Conservation (phyloP, 257 asterid species). For the Capsicum pubescens region DNA sequence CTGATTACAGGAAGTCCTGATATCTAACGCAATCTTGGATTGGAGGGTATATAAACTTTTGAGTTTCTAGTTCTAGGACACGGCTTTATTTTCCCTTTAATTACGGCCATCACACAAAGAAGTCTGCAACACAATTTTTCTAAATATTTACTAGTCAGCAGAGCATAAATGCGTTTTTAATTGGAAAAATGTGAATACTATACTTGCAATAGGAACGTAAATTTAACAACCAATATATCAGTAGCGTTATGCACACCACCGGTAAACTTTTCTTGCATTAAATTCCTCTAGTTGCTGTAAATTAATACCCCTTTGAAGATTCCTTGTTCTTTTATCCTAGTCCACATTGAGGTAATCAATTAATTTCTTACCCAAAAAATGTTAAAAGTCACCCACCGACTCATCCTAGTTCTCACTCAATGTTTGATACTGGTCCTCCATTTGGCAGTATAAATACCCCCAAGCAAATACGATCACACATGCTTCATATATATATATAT, state of each 20-base stretch:
- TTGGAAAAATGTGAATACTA: not conserved
- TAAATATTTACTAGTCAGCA: not conserved
- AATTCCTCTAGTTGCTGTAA: not conserved
- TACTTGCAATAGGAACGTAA: not conserved
- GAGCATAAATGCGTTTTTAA: not conserved
- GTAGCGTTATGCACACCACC: not conserved
- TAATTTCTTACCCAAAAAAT: not conserved
- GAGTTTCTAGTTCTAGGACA: not conserved
- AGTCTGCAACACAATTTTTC: not conserved
- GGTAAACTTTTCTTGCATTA: not conserved
- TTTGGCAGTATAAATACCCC: not conserved
- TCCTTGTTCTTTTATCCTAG: not conserved
- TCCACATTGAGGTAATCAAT: not conserved
- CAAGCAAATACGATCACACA: not conserved
- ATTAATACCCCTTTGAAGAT: not conserved
- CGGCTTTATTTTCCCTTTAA: not conserved
- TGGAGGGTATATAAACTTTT: too few relatives aligned
- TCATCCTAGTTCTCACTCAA: constrained; percentile 8
- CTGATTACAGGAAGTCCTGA: not conserved
- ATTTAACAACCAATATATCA: not conserved
- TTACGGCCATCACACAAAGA: not conserved
- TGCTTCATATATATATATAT: not conserved
- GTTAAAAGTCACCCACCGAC: not conserved
- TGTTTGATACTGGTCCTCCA: not conserved
- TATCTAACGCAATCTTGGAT: not conserved